Evolutionary conservation across 305 asterid species (phyloP), one percentile per base, ranked within the genome.

Genomic region (Fraxinus floribunda): DNA sequence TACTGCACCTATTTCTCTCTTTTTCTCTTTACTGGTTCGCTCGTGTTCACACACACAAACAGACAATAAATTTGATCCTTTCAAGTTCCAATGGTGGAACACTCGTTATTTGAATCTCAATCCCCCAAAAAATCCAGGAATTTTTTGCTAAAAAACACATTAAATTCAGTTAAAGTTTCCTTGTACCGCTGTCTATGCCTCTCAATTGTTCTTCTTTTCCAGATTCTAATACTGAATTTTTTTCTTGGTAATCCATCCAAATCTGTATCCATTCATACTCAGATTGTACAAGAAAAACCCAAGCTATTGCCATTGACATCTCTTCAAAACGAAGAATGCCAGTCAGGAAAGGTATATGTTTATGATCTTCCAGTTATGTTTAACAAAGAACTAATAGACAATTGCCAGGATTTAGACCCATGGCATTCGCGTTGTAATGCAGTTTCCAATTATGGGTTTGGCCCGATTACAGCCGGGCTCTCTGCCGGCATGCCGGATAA

Each of bases 401-500:
- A 84, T 16, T 91, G 94, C 71, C 70, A 39, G 18, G 89, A 86
- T 30, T 85, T 87, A 32, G 88, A 90, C 60, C 93, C 93, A 1
- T 90, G 92, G 93, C 85, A 81, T 81, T 91, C 94, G 5, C 90
- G 87, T 0, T 90, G 94, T 55, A 76, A 85, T 66, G 91, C 90
- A n/a, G 5, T 92, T 24, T 88, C 94, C 8, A 89, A 89, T 32
- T 20, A 74, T 1, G 96, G 96, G 5, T 75, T 88, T 15, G 96
- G 96, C 16, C 90, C 92, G 7, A 79, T 24, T 41, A 93, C 90
- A 62, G 18, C 80, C 9, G 88, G 75, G 32, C 82, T 88, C 5
- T 52, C 86, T 7, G 35, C 52, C 39, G 72, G 73, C 34, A 90
- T 90, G 79, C 94, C 94, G 16, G 66, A 60, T 13, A 89, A 85